These are phyloP conservation scores for Schizophyllum amplum DNA, from an alignment of 1,284 basidiomycete genomes.

Conservation along the genomic window DNA sequence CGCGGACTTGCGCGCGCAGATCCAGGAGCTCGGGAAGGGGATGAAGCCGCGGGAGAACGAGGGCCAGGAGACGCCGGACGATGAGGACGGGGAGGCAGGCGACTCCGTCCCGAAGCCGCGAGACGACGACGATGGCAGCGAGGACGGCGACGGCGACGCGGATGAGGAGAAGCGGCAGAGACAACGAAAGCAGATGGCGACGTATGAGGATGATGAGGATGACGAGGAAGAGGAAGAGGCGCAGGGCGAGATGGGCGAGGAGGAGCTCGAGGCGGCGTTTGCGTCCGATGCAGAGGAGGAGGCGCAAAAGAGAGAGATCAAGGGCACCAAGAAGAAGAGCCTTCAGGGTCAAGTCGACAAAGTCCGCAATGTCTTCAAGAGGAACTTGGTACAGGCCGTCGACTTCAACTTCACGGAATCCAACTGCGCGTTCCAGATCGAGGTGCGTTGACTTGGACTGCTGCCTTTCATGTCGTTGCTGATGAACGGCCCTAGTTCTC, in stretches of 20 bases:
- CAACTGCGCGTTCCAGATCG: constrained; percentile 71
- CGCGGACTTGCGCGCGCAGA: constrained; percentile 77
- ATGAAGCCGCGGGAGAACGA: constrained; percentile 36
- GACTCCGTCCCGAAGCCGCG: constrained; percentile 37
- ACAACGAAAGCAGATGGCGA: constrained; percentile 60
- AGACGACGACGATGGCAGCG: constrained; percentile 46
- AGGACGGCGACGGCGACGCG: constrained; percentile 74
- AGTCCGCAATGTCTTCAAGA: constrained; percentile 43
- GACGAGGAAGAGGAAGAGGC: constrained; percentile 37
- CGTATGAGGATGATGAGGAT: constrained; percentile 66
- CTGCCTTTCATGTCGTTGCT: constrained; percentile 2
- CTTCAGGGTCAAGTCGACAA: constrained; percentile 27
- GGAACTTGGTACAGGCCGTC: constrained; percentile 50
- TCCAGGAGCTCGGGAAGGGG: constrained; percentile 78
- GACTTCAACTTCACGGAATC: constrained; percentile 73
- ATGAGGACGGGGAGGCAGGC: constrained; percentile 38
- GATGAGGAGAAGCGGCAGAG: constrained; percentile 64
- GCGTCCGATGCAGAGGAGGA: constrained; percentile 43
- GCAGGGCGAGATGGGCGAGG: constrained; percentile 19
- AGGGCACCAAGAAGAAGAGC: constrained; percentile 24
- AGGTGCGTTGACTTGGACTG: constrained; percentile 43
- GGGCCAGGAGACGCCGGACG: constrained; percentile 38
- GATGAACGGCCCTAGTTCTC: constrained; percentile 38
- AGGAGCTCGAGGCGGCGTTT: constrained; percentile 42
- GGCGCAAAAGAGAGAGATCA: constrained; percentile 22